Evolutionary conservation across 2,329 filamentous ascomycete genomes (phyloP), one percentile per base, ranked within the genome.

Genomic region (Penicillium sp.): DNA sequence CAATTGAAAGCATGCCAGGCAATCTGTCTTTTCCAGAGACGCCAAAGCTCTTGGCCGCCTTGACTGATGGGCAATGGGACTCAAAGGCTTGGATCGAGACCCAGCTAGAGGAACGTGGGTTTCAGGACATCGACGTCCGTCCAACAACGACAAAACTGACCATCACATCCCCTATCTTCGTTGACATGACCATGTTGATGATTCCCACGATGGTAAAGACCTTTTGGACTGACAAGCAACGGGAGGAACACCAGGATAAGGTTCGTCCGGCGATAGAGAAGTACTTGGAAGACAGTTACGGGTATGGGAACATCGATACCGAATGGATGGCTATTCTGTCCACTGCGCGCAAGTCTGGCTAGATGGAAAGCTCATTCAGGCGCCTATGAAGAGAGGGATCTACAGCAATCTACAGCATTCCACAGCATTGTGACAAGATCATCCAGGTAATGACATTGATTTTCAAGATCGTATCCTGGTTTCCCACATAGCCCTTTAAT

Each of bases 171-270:
- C 12, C 55, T 7, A 47, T 64, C 10, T 60, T 71, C 16, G 39
- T 66, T 42, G 56, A 69, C 10, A 53, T 68, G 46, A 49, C 51
- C 12, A 59, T 49, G 51, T 45, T 57, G 6, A 63, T 71, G 52
- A 29, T 70, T 3, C 51, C 60, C 2, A 45, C 56, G 23, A 41
- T 72, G 3, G 51, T 62, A 4, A 61, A 60, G 37, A 57, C 55
- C 10, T 67, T 68, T 50, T 73, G 71, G 66, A 68, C 59, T 1
- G 60, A 62, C 8, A 52, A 62, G 10, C 68, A 71, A 58, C 66
- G 64, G 7, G 54, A 66, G 8, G 54, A 61, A 39, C 46, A 59
- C 50, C 49, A 52, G n/a, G 53, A 56, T 2, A 64, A 68, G 34
- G 46, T 66, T 27, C 50, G 53, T 7, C 55, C 55, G 15, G 67